phyloP scores from a whole-genome alignment of 2,329 filamentous ascomycete genomes.

The Amauroascus niger region DNA sequence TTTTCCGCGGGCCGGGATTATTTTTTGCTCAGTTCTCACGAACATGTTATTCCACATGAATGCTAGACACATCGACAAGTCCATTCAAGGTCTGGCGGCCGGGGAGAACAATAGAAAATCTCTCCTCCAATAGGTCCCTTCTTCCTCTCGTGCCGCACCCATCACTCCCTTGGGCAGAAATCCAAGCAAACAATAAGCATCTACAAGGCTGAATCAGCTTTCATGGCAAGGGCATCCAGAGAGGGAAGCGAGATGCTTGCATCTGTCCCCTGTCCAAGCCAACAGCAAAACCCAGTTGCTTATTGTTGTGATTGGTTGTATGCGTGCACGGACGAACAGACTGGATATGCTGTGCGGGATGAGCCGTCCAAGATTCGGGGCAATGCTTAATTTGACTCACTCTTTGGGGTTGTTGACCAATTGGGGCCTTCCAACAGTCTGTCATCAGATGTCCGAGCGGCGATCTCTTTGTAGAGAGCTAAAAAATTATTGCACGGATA shows the following conservation, averaged over 20 bases:
- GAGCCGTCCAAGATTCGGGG: neutral
- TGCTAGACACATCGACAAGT: too few relatives aligned
- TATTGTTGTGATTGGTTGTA: neutral
- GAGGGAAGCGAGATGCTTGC: neutral
- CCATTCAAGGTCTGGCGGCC: too few relatives aligned
- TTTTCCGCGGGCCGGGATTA: too few relatives aligned
- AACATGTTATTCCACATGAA: too few relatives aligned
- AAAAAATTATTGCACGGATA: neutral
- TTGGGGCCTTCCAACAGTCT: neutral
- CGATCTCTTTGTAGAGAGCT: neutral
- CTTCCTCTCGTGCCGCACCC: neutral
- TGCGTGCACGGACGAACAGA: constrained; percentile 4
- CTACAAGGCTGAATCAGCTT: neutral
- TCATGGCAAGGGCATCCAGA: neutral
- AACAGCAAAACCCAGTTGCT: neutral
- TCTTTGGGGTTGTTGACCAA: neutral
- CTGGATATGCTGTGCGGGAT: neutral
- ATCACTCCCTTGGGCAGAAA: neutral
- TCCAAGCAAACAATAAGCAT: neutral
- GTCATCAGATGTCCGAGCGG: neutral
- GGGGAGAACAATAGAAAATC: too few relatives aligned
- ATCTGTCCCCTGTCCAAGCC: neutral
- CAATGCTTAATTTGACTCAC: constrained; percentile 7
- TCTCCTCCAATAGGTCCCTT: too few relatives aligned
- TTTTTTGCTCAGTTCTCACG: too few relatives aligned